Evolutionary conservation across 257 asterid genomes (phyloP), one percentile per base, ranked within the genome.

Genomic region (Anisodus tanguticus): DNA sequence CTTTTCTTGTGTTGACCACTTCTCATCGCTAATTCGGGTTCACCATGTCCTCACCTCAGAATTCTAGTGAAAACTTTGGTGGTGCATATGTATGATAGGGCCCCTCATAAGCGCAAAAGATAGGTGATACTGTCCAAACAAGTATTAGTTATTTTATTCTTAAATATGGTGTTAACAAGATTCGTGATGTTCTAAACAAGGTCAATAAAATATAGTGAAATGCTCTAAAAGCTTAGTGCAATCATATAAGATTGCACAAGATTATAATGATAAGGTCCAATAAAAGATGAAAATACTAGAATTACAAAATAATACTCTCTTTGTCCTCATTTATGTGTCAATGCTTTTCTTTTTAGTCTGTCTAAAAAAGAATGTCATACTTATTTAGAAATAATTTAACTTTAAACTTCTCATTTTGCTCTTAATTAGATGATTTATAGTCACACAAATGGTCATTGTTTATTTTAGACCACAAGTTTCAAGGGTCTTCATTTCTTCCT

Each of bases 281-380:
- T 22, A n/a, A 13, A n/a, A 72, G 80, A 49, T 72, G 41, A 72
- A 72, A 72, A 5, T 72, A 45, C 80, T 58, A 72, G n/a, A 66
- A 66, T 64, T 58, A 58, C 26, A 16, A 22, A 35, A 35, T 67
- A 3, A 35, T 67, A 16, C 47, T 67, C 47, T 67, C 7, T 66
- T 17, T 0, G 0, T 66, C 72, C 9, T 3, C 9, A 66, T 66
- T 66, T 66, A 12, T 66, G n/a, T 66, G 72, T 5, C 72, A 5
- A 31, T 57, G 13, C 8, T 12, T 66, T 66, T 66, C 45, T 66
- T 66, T 5, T 35, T 35, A 3, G 49, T 67, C 9, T 2, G 22
- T 67, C 5, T 35, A 47, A 31, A 67, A 67, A 67, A 67, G 74
- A 67, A 67, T 67, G 49, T 13, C 74, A 35, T 67, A 67, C 22